These are phyloP conservation scores for Porogramme epimiltina DNA, from an alignment of 1,284 basidiomycete species.

Conservation along the genomic window DNA sequence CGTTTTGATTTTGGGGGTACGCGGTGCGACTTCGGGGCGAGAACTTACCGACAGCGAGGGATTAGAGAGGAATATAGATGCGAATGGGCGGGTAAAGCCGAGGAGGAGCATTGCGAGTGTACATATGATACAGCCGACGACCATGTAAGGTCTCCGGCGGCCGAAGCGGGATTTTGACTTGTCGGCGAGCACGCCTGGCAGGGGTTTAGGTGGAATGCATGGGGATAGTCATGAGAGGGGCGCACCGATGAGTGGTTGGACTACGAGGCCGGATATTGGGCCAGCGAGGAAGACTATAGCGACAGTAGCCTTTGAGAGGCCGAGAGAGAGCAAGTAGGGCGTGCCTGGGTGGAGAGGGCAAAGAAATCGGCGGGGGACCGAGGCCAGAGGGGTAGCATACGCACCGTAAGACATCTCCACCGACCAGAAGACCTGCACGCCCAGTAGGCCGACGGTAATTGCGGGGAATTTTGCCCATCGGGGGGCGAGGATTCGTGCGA, in stretches of 20 bases:
- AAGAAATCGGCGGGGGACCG: background rate
- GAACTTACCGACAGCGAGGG: slow-evolving; percentile 14
- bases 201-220: background rate
- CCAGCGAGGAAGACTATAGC: slow-evolving; percentile 94
- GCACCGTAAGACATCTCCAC: slow-evolving; percentile 90
- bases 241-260: slow-evolving; percentile 86
- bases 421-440: slow-evolving; percentile 87
- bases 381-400: slow-evolving; percentile 21
- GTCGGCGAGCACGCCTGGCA: slow-evolving; percentile 79
- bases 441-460: slow-evolving; percentile 77
- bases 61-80: slow-evolving; percentile 55
- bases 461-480: slow-evolving; percentile 66
- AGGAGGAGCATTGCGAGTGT: slow-evolving; percentile 78
- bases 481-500: slow-evolving; percentile 60
- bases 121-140: slow-evolving; percentile 70
- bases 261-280: slow-evolving; percentile 87
- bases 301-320: slow-evolving; percentile 86
- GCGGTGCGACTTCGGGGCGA: background rate
- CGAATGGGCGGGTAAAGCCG: slow-evolving; percentile 81
- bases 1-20: background rate
- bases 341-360: slow-evolving; percentile 58
- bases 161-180: slow-evolving; percentile 85
- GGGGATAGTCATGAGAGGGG: background rate
- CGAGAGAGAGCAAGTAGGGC: slow-evolving; percentile 90
- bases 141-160: slow-evolving; percentile 85